Evolutionary conservation across 2,329 filamentous ascomycete species (phyloP).

Genomic region (Aureobasidium mangrovei): DNA sequence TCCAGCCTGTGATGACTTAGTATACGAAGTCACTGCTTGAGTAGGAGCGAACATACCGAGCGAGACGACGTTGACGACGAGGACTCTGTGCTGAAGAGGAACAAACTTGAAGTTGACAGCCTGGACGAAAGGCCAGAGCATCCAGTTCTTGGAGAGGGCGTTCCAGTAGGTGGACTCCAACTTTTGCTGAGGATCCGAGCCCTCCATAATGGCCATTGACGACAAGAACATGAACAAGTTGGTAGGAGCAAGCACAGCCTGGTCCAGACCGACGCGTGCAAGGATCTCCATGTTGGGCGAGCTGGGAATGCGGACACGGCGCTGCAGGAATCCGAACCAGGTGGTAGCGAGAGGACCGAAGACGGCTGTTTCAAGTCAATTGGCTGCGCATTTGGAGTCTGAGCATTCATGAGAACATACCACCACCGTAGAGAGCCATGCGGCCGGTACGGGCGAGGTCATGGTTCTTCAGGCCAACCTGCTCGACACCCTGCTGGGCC

Average conservation of each 20-base stretch:
- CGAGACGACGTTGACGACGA: slow-evolving; percentile 78
- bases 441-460: slow-evolving; percentile 59
- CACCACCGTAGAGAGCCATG: slow-evolving; percentile 73
- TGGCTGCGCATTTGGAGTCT: slow-evolving; percentile 8
- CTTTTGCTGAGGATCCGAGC: slow-evolving; percentile 54
- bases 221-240: slow-evolving; percentile 75
- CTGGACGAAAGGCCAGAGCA: slow-evolving; percentile 82
- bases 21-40: background rate
- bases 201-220: slow-evolving; percentile 58
- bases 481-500: slow-evolving; percentile 85
- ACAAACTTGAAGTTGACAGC: slow-evolving; percentile 79
- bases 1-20: slow-evolving; percentile 41
- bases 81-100: slow-evolving; percentile 70
- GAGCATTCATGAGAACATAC: slow-evolving; percentile 38
- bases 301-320: slow-evolving; percentile 54
- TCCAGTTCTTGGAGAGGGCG: slow-evolving; percentile 73
- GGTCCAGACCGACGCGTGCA: slow-evolving; percentile 72
- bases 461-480: slow-evolving; percentile 67
- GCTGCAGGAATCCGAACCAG: slow-evolving; percentile 76
- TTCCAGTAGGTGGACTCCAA: slow-evolving; percentile 60
- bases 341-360: slow-evolving; percentile 83
- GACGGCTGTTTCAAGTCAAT: slow-evolving; percentile 44
- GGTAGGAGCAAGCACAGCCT: slow-evolving; percentile 72
- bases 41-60: slow-evolving; percentile 40
- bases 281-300: slow-evolving; percentile 60